A percentile compares a stretch with the other conserved stretches of the same genome.
Evolutionary conservation across 108 stramenopile genomes (phyloP).

Genomic region (Skeletonema tropicum): DNA sequence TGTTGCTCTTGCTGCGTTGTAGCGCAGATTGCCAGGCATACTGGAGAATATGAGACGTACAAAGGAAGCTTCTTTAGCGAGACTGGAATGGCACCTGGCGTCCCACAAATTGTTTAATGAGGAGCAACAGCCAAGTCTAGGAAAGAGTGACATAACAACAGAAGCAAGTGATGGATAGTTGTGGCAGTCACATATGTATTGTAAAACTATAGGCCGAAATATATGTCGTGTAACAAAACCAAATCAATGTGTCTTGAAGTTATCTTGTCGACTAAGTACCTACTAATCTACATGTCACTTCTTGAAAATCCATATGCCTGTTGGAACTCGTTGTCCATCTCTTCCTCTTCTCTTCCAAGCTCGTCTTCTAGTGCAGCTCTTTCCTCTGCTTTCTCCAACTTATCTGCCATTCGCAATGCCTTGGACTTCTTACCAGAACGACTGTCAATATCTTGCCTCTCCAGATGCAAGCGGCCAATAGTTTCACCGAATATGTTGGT

Average conservation of each 20-base stretch:
- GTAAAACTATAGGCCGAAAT: neutral
- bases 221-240: neutral
- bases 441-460: slow-evolving; percentile 92
- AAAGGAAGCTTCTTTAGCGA: slow-evolving; percentile 56
- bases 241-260: neutral
- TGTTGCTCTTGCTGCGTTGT: slow-evolving; percentile 82
- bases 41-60: slow-evolving; percentile 88
- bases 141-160: neutral
- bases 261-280: neutral
- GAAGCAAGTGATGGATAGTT: neutral
- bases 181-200: neutral
- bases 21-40: slow-evolving; percentile 83
- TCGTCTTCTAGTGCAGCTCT: slow-evolving; percentile 76
- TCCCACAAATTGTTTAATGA: slow-evolving; percentile 54
- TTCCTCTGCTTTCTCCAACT: slow-evolving; percentile 74
- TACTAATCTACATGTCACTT: slow-evolving; percentile 27
- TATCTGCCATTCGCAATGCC: slow-evolving; percentile 86
- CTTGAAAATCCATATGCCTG: slow-evolving; percentile 73
- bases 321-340: slow-evolving; percentile 72
- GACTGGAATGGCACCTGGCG: slow-evolving; percentile 75
- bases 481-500: slow-evolving; percentile 96
- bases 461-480: slow-evolving; percentile 95
- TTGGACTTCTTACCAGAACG: slow-evolving; percentile 85
- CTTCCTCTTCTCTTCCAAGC: slow-evolving; percentile 67
- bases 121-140: neutral